phyloP scores from a whole-genome alignment of 495 filamentous ascomycete species.

The Aspergillus asperescens region DNA sequence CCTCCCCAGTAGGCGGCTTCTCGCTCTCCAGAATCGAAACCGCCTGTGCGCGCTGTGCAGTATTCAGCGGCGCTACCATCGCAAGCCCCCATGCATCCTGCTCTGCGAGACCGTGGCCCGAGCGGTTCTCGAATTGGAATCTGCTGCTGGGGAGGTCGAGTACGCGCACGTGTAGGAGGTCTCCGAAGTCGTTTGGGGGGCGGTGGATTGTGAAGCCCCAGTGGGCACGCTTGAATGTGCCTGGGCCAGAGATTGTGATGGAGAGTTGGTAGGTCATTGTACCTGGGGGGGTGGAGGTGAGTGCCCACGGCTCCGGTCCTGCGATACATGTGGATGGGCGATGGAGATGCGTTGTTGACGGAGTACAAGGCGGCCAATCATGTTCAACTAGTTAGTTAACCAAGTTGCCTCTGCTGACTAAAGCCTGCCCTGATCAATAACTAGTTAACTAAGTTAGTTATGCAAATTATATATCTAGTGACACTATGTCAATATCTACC shows the following conservation, averaged over 20 bases:
- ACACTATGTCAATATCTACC: too few relatives aligned
- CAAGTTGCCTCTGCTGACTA: too few relatives aligned
- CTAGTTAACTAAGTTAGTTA: too few relatives aligned
- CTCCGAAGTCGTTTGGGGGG: conserved; percentile 17
- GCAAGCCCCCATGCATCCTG: conserved; percentile 13
- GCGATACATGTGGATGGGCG: too few relatives aligned
- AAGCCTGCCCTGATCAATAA: too few relatives aligned
- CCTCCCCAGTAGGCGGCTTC: conserved; percentile 15
- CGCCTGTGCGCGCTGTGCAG: conserved; percentile 12
- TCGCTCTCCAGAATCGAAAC: conserved; percentile 18
- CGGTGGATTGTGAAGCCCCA: conserved; percentile 25
- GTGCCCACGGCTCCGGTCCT: too few relatives aligned
- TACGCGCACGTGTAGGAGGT: conserved; percentile 23
- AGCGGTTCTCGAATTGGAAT: conserved; percentile 15
- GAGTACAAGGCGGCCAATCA: too few relatives aligned
- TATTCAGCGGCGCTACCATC: conserved; percentile 12
- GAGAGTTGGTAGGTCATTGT: neutral
- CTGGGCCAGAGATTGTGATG: neutral
- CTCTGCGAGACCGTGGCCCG: conserved; percentile 8
- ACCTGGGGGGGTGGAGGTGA: too few relatives aligned
- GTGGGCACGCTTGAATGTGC: conserved; percentile 3
- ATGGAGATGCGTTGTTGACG: too few relatives aligned
- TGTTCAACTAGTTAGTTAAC: too few relatives aligned
- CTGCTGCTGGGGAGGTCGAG: conserved; percentile 16
- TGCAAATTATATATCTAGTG: too few relatives aligned